Evolutionary conservation across 331 rosid genomes (phyloP).

Genomic region (Telfairia occidentalis): DNA sequence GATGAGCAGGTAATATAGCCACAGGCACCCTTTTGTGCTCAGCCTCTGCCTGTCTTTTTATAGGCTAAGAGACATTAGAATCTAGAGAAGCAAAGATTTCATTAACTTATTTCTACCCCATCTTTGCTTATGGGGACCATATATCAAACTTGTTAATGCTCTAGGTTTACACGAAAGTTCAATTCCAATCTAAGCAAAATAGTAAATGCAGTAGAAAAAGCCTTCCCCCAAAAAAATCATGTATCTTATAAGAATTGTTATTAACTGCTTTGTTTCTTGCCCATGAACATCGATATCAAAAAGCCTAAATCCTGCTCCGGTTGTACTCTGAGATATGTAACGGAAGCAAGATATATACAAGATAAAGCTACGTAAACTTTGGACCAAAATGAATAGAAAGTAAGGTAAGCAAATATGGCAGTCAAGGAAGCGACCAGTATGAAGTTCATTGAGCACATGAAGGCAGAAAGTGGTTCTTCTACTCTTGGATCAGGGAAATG

Average conservation of each 20-base stretch:
- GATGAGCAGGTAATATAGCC: background rate
- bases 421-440: conserved; percentile 37
- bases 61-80: background rate
- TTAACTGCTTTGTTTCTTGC: conserved; percentile 22
- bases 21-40: background rate
- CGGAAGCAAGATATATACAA: conserved; percentile 63
- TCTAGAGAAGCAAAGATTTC: conserved; percentile 1
- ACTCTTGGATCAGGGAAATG: conserved; percentile 43
- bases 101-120: background rate
- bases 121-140: background rate
- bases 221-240: background rate
- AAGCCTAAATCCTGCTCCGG: conserved; percentile 35
- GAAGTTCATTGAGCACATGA: conserved; percentile 41
- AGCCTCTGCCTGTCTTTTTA: conserved; percentile 1
- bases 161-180: background rate
- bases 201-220: background rate
- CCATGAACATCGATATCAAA: conserved; percentile 31
- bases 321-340: conserved; percentile 45
- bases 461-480: conserved; percentile 44
- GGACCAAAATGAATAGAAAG: conserved; percentile 63
- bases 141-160: background rate
- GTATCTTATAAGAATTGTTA: conserved; percentile 3
- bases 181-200: background rate
- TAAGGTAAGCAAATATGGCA: conserved; percentile 41
- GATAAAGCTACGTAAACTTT: conserved; percentile 57